phyloP scores from a whole-genome alignment of 805 yeast species.

The Metschnikowia kofuensis region DNA sequence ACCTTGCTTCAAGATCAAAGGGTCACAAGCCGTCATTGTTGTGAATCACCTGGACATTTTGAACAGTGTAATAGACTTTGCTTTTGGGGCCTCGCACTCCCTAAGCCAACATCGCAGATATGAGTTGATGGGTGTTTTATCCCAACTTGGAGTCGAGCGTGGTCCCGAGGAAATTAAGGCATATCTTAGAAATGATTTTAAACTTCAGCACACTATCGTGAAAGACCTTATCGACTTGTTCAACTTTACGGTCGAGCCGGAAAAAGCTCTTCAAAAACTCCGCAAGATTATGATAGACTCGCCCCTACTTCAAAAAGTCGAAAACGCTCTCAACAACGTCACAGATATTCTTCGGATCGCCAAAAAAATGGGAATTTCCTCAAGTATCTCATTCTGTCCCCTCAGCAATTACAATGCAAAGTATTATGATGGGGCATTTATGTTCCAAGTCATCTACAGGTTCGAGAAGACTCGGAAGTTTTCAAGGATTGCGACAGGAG shows the following conservation, averaged over 20 bases:
- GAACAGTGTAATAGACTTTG: constrained; percentile 58
- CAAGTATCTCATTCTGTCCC: constrained; percentile 67
- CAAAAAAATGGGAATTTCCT: constrained; percentile 56
- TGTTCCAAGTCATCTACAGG: constrained; percentile 84
- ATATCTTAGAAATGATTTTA: constrained; percentile 49
- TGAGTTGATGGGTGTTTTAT: constrained; percentile 66
- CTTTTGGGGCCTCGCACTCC: constrained; percentile 71
- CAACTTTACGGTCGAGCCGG: constrained; percentile 71
- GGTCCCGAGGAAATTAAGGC: constrained; percentile 55
- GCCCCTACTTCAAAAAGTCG: constrained; percentile 58
- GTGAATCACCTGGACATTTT: constrained; percentile 81
- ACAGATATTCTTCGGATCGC: constrained; percentile 53
- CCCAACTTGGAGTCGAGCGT: constrained; percentile 71
- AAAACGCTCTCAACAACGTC: constrained; percentile 61
- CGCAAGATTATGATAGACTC: constrained; percentile 73
- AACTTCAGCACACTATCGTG: constrained; percentile 75
- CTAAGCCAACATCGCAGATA: constrained; percentile 59
- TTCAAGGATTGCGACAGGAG: constrained; percentile 78
- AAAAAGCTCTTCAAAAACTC: constrained; percentile 58
- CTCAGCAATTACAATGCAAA: constrained; percentile 78
- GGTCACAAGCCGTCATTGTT: constrained; percentile 54
- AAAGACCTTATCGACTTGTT: constrained; percentile 74
- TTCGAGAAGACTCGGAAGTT: constrained; percentile 49
- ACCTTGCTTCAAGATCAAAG: constrained; percentile 57
- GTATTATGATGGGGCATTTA: constrained; percentile 75